These are phyloP conservation scores for Seminavis robusta DNA, from an alignment of 108 stramenopile species.

Conservation along the genomic window DNA sequence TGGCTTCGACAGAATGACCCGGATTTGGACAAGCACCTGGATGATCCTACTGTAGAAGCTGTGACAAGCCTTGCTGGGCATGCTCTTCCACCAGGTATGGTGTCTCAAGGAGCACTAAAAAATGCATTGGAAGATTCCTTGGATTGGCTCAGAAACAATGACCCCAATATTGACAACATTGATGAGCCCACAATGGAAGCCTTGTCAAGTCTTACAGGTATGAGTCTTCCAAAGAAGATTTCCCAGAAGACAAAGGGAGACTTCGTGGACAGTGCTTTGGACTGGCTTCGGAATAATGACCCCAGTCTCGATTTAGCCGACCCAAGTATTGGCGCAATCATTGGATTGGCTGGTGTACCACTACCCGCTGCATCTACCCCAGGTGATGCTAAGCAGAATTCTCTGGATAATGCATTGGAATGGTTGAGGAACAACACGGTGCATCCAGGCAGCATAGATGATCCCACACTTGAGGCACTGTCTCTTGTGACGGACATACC, in stretches of 20 bases:
- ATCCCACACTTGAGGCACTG: constrained; percentile 10
- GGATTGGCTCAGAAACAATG: constrained; percentile 23
- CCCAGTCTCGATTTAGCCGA: neutral
- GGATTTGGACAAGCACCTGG: neutral
- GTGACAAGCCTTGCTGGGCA: constrained; percentile 2
- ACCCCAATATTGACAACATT: neutral
- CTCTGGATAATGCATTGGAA: constrained; percentile 13
- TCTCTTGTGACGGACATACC: constrained; percentile 7
- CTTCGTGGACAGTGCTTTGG: constrained; percentile 13
- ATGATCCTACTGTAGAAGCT: constrained; percentile 6
- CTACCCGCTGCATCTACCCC: constrained; percentile 10
- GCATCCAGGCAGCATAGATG: constrained; percentile 13
- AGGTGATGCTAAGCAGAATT: neutral
- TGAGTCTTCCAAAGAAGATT: neutral
- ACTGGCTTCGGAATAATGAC: constrained; percentile 18
- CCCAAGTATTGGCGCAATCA: constrained; percentile 8
- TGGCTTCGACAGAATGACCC: constrained; percentile 22
- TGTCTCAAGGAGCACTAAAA: neutral
- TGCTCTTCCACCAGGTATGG: neutral
- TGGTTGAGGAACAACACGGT: constrained; percentile 25
- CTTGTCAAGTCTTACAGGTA: constrained; percentile 6
- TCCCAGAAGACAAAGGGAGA: neutral
- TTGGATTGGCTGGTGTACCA: constrained; percentile 3
- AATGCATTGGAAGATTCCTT: constrained; percentile 11
- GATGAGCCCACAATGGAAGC: constrained; percentile 1